Conservation (phyloP, 306 rosid genomes). For the Quercus dentata region DNA sequence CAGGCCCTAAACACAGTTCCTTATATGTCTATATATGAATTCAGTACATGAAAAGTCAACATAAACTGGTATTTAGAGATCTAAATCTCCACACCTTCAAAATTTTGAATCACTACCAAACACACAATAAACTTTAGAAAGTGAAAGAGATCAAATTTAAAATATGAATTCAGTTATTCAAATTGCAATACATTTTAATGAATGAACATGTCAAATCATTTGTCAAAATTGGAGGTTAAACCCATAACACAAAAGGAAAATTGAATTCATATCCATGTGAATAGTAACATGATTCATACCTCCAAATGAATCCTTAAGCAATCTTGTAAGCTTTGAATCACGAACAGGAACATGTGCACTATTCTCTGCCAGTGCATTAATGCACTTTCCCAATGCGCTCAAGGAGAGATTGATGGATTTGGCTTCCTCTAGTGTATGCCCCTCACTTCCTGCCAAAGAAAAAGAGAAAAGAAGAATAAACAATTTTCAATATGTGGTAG, state of each 20-base stretch:
- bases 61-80: background rate
- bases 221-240: background rate
- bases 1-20: background rate
- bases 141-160: background rate
- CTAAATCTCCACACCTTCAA: background rate
- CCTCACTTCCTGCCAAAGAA: constrained; percentile 88
- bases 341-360: constrained; percentile 94
- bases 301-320: constrained; percentile 93
- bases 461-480: constrained; percentile 14
- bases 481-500: background rate
- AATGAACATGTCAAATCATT: constrained; percentile 3
- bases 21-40: constrained; percentile 1
- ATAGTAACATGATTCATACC: constrained; percentile 39
- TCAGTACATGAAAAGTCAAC: background rate
- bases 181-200: background rate
- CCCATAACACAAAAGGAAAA: background rate
- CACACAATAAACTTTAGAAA: background rate
- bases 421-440: constrained; percentile 96
- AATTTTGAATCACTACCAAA: background rate
- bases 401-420: constrained; percentile 94
- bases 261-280: constrained; percentile 6
- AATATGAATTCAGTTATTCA: background rate
- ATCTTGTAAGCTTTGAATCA: constrained; percentile 97
- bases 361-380: constrained; percentile 92
- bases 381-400: constrained; percentile 96